phyloP scores from a whole-genome alignment of 2,329 filamentous ascomycete species.

The Aspergillus sojae region DNA sequence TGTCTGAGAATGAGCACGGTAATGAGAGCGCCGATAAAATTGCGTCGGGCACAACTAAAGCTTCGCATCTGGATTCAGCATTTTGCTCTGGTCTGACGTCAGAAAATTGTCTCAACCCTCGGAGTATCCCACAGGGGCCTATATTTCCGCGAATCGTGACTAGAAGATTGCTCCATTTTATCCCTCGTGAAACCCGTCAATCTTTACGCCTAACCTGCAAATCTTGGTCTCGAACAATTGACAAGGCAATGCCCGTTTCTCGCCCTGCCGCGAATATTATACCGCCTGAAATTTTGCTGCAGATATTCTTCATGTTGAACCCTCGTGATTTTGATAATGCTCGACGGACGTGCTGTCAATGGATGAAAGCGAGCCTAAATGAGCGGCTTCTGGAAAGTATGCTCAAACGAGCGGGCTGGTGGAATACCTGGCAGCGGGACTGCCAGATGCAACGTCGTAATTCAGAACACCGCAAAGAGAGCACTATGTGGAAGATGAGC shows the following conservation, averaged over 20 bases:
- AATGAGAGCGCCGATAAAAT: neutral
- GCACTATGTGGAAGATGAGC: conserved; percentile 45
- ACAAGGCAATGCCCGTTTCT: conserved; percentile 20
- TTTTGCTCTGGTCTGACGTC: neutral
- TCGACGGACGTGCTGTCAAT: conserved; percentile 60
- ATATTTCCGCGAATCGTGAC: conserved; percentile 14
- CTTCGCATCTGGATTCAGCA: neutral
- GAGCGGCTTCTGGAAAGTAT: conserved; percentile 54
- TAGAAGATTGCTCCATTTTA: conserved; percentile 11
- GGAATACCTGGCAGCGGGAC: conserved; percentile 42
- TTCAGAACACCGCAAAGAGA: conserved; percentile 42
- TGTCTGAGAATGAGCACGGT: neutral
- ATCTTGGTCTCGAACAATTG: conserved; percentile 37
- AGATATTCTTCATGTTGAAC: conserved; percentile 49
- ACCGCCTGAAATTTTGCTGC: conserved; percentile 54
- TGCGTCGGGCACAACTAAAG: neutral
- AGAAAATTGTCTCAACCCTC: neutral
- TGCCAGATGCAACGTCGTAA: conserved; percentile 27
- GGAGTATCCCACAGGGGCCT: neutral
- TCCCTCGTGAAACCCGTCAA: conserved; percentile 10
- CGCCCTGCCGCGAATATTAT: conserved; percentile 37
- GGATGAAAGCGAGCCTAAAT: conserved; percentile 63
- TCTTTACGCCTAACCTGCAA: conserved; percentile 38
- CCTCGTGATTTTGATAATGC: conserved; percentile 62
- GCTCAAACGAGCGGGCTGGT: conserved; percentile 61